Conservation (phyloP, 2,329 filamentous ascomycete species). For the Exserohilum turcica region DNA sequence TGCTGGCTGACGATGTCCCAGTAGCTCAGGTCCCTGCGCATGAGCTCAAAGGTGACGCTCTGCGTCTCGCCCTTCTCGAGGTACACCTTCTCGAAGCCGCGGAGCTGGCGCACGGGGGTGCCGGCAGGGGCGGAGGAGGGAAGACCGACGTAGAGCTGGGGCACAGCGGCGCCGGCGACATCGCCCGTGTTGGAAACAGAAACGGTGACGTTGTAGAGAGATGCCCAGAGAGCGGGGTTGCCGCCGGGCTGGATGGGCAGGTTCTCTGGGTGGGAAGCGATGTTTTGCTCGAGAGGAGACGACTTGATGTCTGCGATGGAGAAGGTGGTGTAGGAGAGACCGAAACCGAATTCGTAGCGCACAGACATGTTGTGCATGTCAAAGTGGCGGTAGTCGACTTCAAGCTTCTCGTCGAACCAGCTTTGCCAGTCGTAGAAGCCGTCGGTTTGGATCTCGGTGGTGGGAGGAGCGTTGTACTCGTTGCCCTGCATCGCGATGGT, state of each 20-base stretch:
- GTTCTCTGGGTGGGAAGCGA: slow-evolving; percentile 61
- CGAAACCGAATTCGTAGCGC: slow-evolving; percentile 80
- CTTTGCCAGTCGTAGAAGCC: slow-evolving; percentile 54
- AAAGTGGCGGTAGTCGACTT: slow-evolving; percentile 81
- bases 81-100: slow-evolving; percentile 59
- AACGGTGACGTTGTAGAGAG: slow-evolving; percentile 69
- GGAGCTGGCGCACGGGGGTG: slow-evolving; percentile 56
- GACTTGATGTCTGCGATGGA: slow-evolving; percentile 69
- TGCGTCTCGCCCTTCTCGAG: slow-evolving; percentile 62
- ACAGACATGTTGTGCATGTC: slow-evolving; percentile 69
- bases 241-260: slow-evolving; percentile 51
- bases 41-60: slow-evolving; percentile 71
- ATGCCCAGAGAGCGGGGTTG: slow-evolving; percentile 64
- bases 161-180: slow-evolving; percentile 57
- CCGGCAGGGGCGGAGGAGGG: slow-evolving; percentile 61
- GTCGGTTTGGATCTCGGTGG: slow-evolving; percentile 47
- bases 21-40: slow-evolving; percentile 80
- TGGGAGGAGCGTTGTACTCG: slow-evolving; percentile 65
- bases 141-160: slow-evolving; percentile 63
- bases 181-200: slow-evolving; percentile 72
- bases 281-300: slow-evolving; percentile 58
- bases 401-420: slow-evolving; percentile 63
- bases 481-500: slow-evolving; percentile 74
- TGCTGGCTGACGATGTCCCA: slow-evolving; percentile 80
- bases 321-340: slow-evolving; percentile 77